Base-by-base conservation (phyloP, 2,329 filamentous ascomycete genomes). In the Fusarium gaditjirri region DNA sequence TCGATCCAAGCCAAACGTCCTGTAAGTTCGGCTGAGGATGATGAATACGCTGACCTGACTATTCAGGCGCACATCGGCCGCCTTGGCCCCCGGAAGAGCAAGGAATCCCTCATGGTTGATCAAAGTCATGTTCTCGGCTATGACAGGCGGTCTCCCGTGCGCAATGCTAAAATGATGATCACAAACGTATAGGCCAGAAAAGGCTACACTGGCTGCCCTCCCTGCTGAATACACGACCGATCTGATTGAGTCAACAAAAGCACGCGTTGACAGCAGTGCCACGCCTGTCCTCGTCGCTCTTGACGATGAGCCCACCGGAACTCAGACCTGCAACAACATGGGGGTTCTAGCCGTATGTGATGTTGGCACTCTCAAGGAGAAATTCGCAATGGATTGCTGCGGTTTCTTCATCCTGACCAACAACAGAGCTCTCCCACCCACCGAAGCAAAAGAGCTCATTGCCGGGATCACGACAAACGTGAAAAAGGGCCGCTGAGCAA, bases 291-390 rank as follows among this genome's bases (percentile, higher is more conserved):
- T 36, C 19, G 80, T 86, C 8, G 80, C 81, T 2, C 80, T 86
- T 10, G 87, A 89, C 58, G 87, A 89, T 65, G 87, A 89, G 61
- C 87, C 87, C 36, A 90, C 88, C 1, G 87, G 87, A n/a, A 90
- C 87, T 0, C 88, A 90, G 74, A 90, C 88, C n/a, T 89, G 87
- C 77, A 86, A 89, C 76, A 84, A 86, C 70, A 85, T 90, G 65
- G 78, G 82, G 54, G 86, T 90, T 4, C 80, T 90, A 25, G 87
- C 86, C 1, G 84, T 86, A 9, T 90, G 87, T 87, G 84, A 86
- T 63, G 70, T 82, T 10, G 71, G 78, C 2, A 85, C 83, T 0
- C 79, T 89, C 6, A 77, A 23, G 3, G 53, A 54, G 5, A 35
- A 61, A 33, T 33, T 49, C 11, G 21, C 14, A 13, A 33, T 21